A percentile compares a stretch with the other conserved stretches of the same genome.
These are phyloP conservation scores for Brassica rapa DNA, from an alignment of 345 rosid genomes.

Conservation along the genomic window DNA sequence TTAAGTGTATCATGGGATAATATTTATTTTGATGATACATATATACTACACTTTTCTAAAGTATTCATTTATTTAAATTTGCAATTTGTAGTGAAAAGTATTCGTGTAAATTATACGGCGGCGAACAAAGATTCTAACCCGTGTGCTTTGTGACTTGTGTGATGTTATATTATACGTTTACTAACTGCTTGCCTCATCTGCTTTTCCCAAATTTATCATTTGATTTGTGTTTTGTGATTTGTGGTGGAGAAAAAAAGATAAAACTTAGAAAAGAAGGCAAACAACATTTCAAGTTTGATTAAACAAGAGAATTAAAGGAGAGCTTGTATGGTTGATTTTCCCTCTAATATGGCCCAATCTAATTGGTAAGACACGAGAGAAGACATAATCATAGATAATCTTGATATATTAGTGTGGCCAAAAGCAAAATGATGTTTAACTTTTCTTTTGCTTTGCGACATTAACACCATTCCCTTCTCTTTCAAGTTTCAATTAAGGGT, in stretches of 20 bases:
- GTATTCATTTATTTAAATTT: not conserved
- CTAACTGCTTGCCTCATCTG: constrained; percentile 4
- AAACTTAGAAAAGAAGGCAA: constrained; percentile 41
- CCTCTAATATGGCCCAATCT: constrained; percentile 33
- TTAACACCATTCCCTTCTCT: constrained; percentile 29
- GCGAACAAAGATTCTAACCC: not conserved
- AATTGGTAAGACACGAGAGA: constrained; percentile 21
- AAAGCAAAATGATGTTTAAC: constrained; percentile 38
- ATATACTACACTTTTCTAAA: not conserved
- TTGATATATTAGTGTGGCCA: constrained; percentile 33
- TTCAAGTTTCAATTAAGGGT: constrained; percentile 30
- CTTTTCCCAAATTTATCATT: constrained; percentile 10
- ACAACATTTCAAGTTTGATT: constrained; percentile 24
- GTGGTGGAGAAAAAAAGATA: constrained; percentile 26
- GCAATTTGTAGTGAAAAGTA: not conserved
- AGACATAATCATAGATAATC: constrained; percentile 37
- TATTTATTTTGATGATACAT: constrained; percentile 11
- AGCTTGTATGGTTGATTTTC: constrained; percentile 24
- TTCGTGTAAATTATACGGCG: not conserved
- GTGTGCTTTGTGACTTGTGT: not conserved
- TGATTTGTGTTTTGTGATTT: constrained; percentile 23
- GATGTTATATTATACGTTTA: constrained; percentile 1
- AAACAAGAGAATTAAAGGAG: constrained; percentile 20
- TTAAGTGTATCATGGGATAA: not conserved
- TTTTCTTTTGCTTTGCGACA: constrained; percentile 36